Evolutionary conservation across 2,329 filamentous ascomycete species (phyloP).

Genomic region (Ophiocordyceps robertsii): DNA sequence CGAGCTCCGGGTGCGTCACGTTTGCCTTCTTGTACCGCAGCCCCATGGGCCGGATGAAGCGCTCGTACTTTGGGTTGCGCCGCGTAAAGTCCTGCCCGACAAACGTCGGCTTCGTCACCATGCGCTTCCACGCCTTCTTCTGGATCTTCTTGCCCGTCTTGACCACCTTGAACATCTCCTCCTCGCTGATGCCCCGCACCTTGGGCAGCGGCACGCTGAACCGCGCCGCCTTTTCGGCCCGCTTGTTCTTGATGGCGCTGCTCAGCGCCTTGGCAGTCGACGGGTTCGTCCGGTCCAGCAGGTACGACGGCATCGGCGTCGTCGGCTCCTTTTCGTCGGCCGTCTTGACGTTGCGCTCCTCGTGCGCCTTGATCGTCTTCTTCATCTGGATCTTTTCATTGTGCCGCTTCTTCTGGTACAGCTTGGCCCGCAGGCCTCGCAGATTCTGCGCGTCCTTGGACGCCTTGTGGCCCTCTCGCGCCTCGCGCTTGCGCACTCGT

Average conservation of each 20-base stretch:
- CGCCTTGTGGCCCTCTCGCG: conserved; percentile 78
- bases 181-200: conserved; percentile 79
- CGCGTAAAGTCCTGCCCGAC: conserved; percentile 85
- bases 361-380: conserved; percentile 86
- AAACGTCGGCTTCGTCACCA: conserved; percentile 52
- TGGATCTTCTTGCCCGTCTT: conserved; percentile 90
- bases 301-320: conserved; percentile 79
- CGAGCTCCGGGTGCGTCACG: conserved; percentile 61
- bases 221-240: conserved; percentile 83
- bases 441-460: conserved; percentile 89
- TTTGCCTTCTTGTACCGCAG: conserved; percentile 39
- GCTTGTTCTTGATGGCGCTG: conserved; percentile 89
- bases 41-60: conserved; percentile 37
- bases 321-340: conserved; percentile 65
- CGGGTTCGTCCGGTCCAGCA: conserved; percentile 67
- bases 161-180: conserved; percentile 96
- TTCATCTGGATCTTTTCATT: conserved; percentile 98
- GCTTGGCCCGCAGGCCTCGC: conserved; percentile 80
- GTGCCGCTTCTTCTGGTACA: conserved; percentile 84
- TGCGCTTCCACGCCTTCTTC: conserved; percentile 69
- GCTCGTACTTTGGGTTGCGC: conserved; percentile 67
- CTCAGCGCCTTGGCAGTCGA: conserved; percentile 55
- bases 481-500: conserved; percentile 70
- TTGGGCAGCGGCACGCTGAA: conserved; percentile 89
- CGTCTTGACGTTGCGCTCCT: conserved; percentile 91